Percentiles rank a stretch among this genome's conserved stretches.
phyloP scores from a whole-genome alignment of 2,329 filamentous ascomycete genomes.

The Aspergillus cejpii region DNA sequence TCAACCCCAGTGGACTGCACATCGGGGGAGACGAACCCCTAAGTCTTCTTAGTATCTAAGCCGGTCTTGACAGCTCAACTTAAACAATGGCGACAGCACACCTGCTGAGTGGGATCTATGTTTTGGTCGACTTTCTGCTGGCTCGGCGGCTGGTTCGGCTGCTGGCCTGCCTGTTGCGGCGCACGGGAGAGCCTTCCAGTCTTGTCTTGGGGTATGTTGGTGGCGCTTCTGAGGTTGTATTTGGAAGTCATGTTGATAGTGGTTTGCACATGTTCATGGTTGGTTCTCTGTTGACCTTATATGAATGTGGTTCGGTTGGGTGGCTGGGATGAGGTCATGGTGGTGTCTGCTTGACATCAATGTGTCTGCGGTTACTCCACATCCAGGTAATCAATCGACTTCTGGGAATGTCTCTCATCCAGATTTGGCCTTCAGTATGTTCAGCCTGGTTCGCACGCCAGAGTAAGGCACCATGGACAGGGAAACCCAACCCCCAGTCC shows the following conservation, averaged over 20 bases:
- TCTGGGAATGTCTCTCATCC: too few species aligned
- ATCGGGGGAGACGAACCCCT: not conserved
- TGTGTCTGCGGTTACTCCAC: too few species aligned
- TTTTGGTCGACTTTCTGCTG: not conserved
- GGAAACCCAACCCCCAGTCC: too few species aligned
- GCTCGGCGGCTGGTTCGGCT: not conserved
- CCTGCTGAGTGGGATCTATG: not conserved
- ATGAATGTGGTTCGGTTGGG: not conserved
- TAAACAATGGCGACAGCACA: too few species aligned
- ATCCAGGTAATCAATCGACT: too few species aligned
- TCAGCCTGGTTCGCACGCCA: too few species aligned
- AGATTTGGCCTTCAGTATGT: too few species aligned
- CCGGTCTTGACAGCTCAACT: too few species aligned
- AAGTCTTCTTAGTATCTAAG: not conserved
- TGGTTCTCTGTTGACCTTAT: not conserved
- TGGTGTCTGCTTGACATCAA: slow-evolving; percentile 5
- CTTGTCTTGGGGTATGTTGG: slow-evolving; percentile 42
- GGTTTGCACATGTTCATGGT: not conserved
- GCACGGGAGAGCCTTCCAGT: too few species aligned
- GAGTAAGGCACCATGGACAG: too few species aligned
- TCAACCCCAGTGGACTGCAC: not conserved
- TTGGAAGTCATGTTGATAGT: slow-evolving; percentile 15
- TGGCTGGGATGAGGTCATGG: slow-evolving; percentile 8
- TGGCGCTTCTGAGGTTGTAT: slow-evolving; percentile 37
- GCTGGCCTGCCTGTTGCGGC: too few species aligned